Percentiles rank a stretch among this genome's conserved stretches.
phyloP scores from a whole-genome alignment of 805 yeast genomes.

The Candida suzukii region DNA sequence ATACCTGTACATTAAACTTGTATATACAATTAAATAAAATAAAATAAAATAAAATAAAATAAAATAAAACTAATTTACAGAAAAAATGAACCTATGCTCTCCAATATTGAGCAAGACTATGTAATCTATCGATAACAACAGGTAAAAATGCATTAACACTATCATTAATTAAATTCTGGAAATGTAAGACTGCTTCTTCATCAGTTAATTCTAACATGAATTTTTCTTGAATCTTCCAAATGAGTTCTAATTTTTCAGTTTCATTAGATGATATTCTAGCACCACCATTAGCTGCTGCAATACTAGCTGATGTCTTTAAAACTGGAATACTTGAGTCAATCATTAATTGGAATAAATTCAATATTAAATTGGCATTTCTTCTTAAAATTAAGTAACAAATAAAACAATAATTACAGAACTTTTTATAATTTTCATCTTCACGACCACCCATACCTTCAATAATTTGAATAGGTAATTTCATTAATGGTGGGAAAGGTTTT shows the following conservation, averaged over 20 bases:
- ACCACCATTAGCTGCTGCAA: background rate
- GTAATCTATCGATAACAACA: constrained; percentile 90
- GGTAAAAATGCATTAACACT: constrained; percentile 92
- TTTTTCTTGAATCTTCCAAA: constrained; percentile 87
- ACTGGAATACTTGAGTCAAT: constrained; percentile 90
- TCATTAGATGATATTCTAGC: constrained; percentile 23
- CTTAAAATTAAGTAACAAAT: constrained; percentile 88
- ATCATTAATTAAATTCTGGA: constrained; percentile 89
- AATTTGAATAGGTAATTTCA: constrained; percentile 95
- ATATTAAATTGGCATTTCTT: constrained; percentile 80
- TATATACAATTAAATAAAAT: background rate
- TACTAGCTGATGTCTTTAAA: constrained; percentile 36
- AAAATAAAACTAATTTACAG: background rate
- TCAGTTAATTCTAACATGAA: constrained; percentile 91
- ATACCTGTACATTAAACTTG: background rate
- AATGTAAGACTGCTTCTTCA: constrained; percentile 91
- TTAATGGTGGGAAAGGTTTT: constrained; percentile 96
- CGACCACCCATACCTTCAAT: constrained; percentile 98
- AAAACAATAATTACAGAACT: constrained; percentile 89
- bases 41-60: background rate
- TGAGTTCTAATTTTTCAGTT: constrained; percentile 78
- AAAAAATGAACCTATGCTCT: constrained; percentile 46
- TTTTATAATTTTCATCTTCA: constrained; percentile 73
- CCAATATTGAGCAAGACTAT: constrained; percentile 97
- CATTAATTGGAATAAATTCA: constrained; percentile 91